Percentiles rank a stretch among this genome's conserved stretches.
Evolutionary conservation across 768 basidiomycete species (phyloP).

Genomic region (Atractiella rhizophila): DNA sequence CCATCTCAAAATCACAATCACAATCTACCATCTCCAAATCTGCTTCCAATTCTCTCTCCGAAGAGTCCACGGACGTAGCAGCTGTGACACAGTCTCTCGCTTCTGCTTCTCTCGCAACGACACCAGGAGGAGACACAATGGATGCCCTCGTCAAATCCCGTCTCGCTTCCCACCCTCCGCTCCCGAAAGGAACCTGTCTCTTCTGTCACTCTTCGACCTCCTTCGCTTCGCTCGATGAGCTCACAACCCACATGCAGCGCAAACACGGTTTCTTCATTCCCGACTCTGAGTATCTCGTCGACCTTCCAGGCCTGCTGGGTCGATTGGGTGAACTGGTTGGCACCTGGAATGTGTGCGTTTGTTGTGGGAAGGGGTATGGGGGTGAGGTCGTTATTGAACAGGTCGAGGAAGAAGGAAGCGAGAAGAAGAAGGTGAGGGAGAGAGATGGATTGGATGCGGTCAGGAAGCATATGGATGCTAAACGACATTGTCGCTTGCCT

Average conservation of each 20-base stretch:
- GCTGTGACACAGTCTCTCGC: not conserved
- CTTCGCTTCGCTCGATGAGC: conserved; percentile 31
- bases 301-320: conserved; percentile 49
- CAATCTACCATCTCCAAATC: not conserved
- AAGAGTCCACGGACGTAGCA: not conserved
- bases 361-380: conserved; percentile 35
- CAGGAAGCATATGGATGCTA: conserved; percentile 84
- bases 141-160: conserved; percentile 7
- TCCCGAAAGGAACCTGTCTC: conserved; percentile 40
- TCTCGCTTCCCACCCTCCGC: conserved; percentile 18
- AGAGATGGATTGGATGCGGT: conserved; percentile 67
- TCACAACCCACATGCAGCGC: conserved; percentile 62
- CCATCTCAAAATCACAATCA: conserved; percentile 6
- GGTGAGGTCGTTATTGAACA: conserved; percentile 63
- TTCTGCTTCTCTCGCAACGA: too few species aligned
- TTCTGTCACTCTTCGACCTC: conserved; percentile 51
- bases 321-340: conserved; percentile 84
- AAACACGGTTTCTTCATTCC: conserved; percentile 88
- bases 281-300: conserved; percentile 67
- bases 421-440: conserved; percentile 26
- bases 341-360: conserved; percentile 77
- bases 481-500: conserved; percentile 84
- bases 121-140: conserved; percentile 1
- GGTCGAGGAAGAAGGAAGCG: conserved; percentile 41
- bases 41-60: not conserved